Conservation (phyloP, 345 rosid species). For the Adansonia digitata region DNA sequence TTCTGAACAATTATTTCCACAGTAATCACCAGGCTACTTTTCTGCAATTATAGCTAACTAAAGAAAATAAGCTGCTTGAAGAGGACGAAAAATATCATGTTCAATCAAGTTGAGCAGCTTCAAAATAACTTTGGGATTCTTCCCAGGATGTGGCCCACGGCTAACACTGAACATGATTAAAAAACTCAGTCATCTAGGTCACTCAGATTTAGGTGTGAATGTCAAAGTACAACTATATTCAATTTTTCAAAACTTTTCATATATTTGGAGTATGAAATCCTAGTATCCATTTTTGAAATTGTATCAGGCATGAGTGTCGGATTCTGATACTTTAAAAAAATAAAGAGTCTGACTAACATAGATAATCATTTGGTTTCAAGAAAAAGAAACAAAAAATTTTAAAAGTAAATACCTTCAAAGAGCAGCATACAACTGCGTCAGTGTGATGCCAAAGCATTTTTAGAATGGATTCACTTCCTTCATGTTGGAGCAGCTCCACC, state of each 20-base stretch:
- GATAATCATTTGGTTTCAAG: neutral
- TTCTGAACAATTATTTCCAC: too few relatives aligned
- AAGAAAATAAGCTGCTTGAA: neutral
- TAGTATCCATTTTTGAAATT: too few relatives aligned
- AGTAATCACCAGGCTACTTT: too few relatives aligned
- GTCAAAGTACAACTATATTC: too few relatives aligned
- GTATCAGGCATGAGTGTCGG: too few relatives aligned
- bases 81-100: neutral
- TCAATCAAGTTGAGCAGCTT: neutral
- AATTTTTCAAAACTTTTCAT: too few relatives aligned
- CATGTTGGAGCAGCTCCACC: slow-evolving; percentile 66
- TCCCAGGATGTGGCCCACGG: neutral
- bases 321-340: too few relatives aligned
- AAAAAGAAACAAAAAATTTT: neutral
- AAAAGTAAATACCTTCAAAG: slow-evolving; percentile 50
- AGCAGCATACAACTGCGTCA: slow-evolving; percentile 89
- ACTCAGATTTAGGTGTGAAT: too few relatives aligned
- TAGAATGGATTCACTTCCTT: slow-evolving; percentile 65
- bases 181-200: too few relatives aligned
- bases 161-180: neutral
- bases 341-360: too few relatives aligned
- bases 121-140: neutral
- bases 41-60: neutral
- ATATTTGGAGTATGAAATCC: too few relatives aligned
- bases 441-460: slow-evolving; percentile 85